phyloP scores from a whole-genome alignment of 345 rosid species.

The Salix viminalis region DNA sequence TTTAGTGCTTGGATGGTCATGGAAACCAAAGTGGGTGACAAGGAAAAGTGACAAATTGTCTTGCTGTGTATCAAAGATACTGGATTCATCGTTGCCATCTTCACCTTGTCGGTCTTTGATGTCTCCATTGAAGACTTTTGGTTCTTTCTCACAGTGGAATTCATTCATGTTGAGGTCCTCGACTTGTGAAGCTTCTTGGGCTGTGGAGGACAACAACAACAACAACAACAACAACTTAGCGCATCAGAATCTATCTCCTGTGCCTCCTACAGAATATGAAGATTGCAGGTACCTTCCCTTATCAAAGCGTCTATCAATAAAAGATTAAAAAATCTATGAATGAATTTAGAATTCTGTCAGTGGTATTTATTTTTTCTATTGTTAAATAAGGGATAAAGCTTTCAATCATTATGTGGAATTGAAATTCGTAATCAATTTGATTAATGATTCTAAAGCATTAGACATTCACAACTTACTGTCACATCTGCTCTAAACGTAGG shows the following conservation, averaged over 20 bases:
- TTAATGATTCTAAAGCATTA: neutral
- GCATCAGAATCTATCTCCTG: constrained; percentile 16
- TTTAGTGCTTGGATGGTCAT: constrained; percentile 53
- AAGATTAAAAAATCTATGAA: neutral
- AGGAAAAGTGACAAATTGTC: constrained; percentile 13
- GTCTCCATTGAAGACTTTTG: constrained; percentile 35
- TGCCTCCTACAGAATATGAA: constrained; percentile 24
- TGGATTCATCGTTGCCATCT: constrained; percentile 36
- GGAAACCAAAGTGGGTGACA: constrained; percentile 61
- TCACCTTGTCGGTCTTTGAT: neutral
- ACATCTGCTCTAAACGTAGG: neutral
- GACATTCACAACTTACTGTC: too few species aligned
- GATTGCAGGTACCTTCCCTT: constrained; percentile 28
- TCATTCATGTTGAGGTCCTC: constrained; percentile 27
- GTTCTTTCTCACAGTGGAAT: constrained; percentile 39
- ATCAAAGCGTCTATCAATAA: neutral
- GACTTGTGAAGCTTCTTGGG: constrained; percentile 28
- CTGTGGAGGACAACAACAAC: constrained; percentile 7
- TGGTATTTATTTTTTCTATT: neutral
- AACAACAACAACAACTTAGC: constrained; percentile 5
- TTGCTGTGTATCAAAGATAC: constrained; percentile 31
- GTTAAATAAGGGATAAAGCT: neutral
- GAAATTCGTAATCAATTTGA: neutral
- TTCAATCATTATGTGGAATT: neutral
- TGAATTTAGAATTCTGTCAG: neutral